Percentiles rank a stretch among this genome's conserved stretches.
Conservation (phyloP, 169 alveolate genomes). For the Besnoitia besnoiti region DNA sequence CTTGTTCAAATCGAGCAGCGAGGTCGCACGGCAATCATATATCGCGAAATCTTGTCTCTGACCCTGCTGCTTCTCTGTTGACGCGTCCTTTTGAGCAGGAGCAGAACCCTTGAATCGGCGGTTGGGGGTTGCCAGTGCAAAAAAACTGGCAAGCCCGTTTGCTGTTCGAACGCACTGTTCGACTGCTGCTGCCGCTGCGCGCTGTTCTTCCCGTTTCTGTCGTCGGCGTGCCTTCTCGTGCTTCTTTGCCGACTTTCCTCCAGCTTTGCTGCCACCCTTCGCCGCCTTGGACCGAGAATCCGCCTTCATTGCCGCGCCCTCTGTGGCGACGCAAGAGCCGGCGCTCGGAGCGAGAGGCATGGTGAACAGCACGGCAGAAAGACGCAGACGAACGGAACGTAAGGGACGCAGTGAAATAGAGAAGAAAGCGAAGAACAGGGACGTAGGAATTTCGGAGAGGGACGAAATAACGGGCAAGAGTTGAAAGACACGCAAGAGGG, state of each 20-base stretch:
- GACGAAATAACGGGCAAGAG: too few species aligned
- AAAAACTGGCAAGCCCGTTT: not conserved
- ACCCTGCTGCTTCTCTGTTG: not conserved
- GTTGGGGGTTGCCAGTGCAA: not conserved
- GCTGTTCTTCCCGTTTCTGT: not conserved
- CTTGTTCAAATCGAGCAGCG: not conserved
- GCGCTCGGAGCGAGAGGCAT: not conserved
- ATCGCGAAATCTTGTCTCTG: not conserved
- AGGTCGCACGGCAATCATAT: not conserved
- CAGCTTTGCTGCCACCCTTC: not conserved
- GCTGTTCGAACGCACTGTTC: slow-evolving; percentile 19
- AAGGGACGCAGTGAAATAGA: too few species aligned
- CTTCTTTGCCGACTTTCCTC: not conserved
- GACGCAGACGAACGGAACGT: too few species aligned
- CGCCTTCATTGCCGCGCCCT: not conserved
- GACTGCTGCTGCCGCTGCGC: not conserved
- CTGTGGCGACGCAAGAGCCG: not conserved
- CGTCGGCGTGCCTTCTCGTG: not conserved
- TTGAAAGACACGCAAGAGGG: too few species aligned
- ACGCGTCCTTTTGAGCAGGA: not conserved
- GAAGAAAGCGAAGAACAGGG: too few species aligned
- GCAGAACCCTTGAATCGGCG: not conserved
- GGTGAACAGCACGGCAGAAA: not conserved
- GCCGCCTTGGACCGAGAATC: not conserved
- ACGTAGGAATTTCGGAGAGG: too few species aligned